phyloP scores from a whole-genome alignment of 192 early-diverging fungal species.

The Neocallimastix lanati region DNA sequence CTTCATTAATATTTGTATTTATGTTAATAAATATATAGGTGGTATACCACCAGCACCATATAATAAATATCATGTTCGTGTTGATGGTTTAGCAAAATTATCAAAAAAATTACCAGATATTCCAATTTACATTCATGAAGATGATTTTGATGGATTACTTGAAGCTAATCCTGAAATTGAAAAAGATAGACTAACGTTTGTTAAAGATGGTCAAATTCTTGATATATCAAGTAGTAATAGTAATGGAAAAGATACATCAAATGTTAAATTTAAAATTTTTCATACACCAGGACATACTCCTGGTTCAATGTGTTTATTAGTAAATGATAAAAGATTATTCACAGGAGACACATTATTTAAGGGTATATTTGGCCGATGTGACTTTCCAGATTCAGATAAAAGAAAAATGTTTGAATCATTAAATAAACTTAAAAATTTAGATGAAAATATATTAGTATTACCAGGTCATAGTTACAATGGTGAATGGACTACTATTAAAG shows the following conservation, averaged over 20 bases:
- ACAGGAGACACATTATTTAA: slow-evolving; percentile 79
- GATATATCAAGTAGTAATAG: neutral
- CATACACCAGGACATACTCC: slow-evolving; percentile 87
- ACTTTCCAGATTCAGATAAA: slow-evolving; percentile 57
- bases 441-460: slow-evolving; percentile 52
- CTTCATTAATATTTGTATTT: no score
- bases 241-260: neutral
- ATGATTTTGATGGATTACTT: neutral
- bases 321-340: slow-evolving; percentile 56
- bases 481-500: slow-evolving; percentile 62
- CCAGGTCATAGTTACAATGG: slow-evolving; percentile 85
- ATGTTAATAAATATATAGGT: neutral
- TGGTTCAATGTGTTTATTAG: slow-evolving; percentile 65
- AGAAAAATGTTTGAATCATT: slow-evolving; percentile 51
- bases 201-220: neutral
- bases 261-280: slow-evolving; percentile 38
- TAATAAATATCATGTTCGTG: neutral
- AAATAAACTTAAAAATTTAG: slow-evolving; percentile 27
- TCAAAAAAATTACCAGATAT: neutral
- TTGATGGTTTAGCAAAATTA: neutral
- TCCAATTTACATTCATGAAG: neutral
- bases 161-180: neutral
- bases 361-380: slow-evolving; percentile 54
- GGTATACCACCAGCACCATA: neutral
- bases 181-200: neutral